These are phyloP conservation scores for Karstenula rhodostoma DNA, from an alignment of 2,329 filamentous ascomycete genomes.

Conservation along the genomic window DNA sequence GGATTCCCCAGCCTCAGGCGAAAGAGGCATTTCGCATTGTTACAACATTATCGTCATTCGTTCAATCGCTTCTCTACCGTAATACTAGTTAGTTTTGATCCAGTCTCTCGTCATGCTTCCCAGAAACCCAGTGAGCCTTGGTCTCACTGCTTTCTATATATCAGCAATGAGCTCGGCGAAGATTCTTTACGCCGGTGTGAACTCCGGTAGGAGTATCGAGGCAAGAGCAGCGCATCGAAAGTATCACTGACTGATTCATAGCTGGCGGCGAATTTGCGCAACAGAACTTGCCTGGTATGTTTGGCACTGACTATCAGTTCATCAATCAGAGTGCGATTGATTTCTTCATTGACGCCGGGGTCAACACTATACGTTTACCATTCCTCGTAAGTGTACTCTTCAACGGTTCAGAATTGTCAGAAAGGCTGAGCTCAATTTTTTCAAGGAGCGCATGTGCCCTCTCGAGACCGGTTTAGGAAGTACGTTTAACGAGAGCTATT, in stretches of 20 bases:
- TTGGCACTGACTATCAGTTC: slow-evolving; percentile 61
- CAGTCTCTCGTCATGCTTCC: slow-evolving; percentile 8
- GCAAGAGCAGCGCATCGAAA: neutral
- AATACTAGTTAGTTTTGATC: neutral
- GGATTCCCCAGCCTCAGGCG: neutral
- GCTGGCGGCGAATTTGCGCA: slow-evolving; percentile 35
- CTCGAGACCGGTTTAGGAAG: slow-evolving; percentile 56
- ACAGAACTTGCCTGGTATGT: slow-evolving; percentile 55
- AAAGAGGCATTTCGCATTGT: neutral
- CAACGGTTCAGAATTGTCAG: neutral
- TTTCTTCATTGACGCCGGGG: slow-evolving; percentile 27
- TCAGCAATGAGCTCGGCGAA: slow-evolving; percentile 18
- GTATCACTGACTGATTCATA: slow-evolving; percentile 13
- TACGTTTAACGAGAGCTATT: slow-evolving; percentile 62
- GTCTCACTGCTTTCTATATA: slow-evolving; percentile 22
- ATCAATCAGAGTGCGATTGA: slow-evolving; percentile 54
- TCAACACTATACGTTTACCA: slow-evolving; percentile 56
- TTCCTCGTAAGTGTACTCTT: slow-evolving; percentile 43
- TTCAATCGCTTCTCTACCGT: neutral
- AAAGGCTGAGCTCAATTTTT: neutral
- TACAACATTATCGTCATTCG: neutral
- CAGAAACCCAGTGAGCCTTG: slow-evolving; percentile 18
- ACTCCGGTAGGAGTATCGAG: slow-evolving; percentile 24
- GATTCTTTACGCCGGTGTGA: slow-evolving; percentile 34
- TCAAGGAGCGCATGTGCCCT: slow-evolving; percentile 60